Evolutionary conservation across 78 protist genomes (phyloP).

Genomic region (Dictyostelium citrinum): DNA sequence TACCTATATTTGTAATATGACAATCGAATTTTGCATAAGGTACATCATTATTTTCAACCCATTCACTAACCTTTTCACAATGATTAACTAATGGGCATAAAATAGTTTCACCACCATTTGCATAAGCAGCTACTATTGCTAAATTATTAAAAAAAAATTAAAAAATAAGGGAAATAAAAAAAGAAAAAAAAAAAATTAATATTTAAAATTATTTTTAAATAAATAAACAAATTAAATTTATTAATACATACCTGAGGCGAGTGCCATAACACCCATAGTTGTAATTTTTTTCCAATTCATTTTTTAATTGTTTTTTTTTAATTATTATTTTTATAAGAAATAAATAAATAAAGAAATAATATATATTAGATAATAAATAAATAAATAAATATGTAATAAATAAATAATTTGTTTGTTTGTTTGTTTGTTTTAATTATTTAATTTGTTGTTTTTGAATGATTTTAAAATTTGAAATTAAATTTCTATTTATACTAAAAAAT

Average conservation of each 20-base stretch:
- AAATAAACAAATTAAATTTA: not conserved
- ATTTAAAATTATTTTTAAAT: not conserved
- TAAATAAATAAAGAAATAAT: not conserved
- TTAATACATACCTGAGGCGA: not conserved
- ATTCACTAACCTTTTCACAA: constrained; percentile 7
- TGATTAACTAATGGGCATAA: not conserved
- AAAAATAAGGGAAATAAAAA: not conserved
- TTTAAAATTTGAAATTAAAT: not conserved
- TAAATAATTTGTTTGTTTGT: not conserved
- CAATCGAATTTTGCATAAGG: not conserved
- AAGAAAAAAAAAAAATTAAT: not conserved
- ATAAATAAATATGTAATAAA: too few species aligned
- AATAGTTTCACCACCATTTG: not conserved
- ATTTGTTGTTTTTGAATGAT: not conserved
- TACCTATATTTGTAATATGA: not conserved
- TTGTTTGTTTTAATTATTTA: not conserved
- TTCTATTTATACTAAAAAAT: not conserved
- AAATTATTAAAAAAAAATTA: not conserved
- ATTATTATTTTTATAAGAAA: not conserved
- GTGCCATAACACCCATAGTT: not conserved
- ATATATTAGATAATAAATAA: not conserved
- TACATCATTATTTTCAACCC: not conserved
- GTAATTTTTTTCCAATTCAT: constrained; percentile 12
- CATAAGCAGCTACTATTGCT: constrained; percentile 2
- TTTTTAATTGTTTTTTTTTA: not conserved